Conservation (phyloP, 1,284 basidiomycete genomes). For the Cerioporus squamosus region DNA sequence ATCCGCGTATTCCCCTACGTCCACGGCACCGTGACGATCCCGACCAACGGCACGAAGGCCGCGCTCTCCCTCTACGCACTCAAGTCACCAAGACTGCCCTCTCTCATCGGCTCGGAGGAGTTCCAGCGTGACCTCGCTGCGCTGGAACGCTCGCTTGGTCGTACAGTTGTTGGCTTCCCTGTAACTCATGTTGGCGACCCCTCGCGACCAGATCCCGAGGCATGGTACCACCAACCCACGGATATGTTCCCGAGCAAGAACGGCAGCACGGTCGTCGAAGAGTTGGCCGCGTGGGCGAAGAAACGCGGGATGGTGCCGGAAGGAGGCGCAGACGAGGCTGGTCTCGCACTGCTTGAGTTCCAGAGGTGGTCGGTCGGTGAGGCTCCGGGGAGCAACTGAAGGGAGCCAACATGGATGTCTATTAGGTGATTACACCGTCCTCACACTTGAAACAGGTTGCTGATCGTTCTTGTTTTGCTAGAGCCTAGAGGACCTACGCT, state of each 20-base stretch:
- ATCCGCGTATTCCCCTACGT: conserved; percentile 80
- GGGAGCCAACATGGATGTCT: neutral
- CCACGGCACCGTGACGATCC: conserved; percentile 58
- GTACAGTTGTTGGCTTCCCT: conserved; percentile 88
- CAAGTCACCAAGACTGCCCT: conserved; percentile 48
- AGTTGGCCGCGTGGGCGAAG: conserved; percentile 70
- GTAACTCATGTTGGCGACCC: conserved; percentile 60
- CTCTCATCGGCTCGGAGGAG: conserved; percentile 46
- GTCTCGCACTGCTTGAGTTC: conserved; percentile 59
- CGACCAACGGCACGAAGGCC: conserved; percentile 32
- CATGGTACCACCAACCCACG: conserved; percentile 83
- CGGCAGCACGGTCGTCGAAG: conserved; percentile 62
- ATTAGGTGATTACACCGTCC: conserved; percentile 3
- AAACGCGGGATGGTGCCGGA: conserved; percentile 52
- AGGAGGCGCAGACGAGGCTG: conserved; percentile 31
- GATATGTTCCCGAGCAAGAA: conserved; percentile 68
- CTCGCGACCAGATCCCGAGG: conserved; percentile 56
- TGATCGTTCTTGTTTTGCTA: neutral
- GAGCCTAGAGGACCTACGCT: conserved; percentile 3
- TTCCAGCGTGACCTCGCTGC: conserved; percentile 61
- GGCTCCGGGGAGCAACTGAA: conserved; percentile 8
- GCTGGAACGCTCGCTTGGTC: conserved; percentile 79
- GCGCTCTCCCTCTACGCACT: conserved; percentile 70
- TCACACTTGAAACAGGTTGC: neutral
- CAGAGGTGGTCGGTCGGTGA: conserved; percentile 72